Evolutionary conservation across 352 stramenopile species (phyloP).

Genomic region (Pythium insidiosum): DNA sequence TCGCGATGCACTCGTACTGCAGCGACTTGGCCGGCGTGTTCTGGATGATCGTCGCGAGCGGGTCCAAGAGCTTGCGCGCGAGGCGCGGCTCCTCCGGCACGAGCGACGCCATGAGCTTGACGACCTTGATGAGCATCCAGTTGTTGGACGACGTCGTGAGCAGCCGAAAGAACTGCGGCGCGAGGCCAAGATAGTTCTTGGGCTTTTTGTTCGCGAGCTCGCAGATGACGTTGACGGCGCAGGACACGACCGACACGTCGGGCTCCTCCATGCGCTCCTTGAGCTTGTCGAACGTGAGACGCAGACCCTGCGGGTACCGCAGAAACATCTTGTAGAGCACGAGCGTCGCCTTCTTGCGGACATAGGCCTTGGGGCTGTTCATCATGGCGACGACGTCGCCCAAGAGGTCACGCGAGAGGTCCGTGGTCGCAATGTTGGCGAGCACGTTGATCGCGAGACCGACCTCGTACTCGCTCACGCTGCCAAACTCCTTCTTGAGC

Average conservation of each 20-base stretch:
- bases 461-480: constrained; percentile 92
- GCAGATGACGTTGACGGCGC: constrained; percentile 99
- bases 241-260: constrained; percentile 95
- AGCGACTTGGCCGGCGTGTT: constrained; percentile 98
- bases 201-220: constrained; percentile 99
- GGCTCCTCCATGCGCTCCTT: constrained; percentile 95
- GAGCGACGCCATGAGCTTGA: constrained; percentile 97
- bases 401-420: constrained; percentile 93
- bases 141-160: constrained; percentile 98
- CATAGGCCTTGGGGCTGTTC: constrained; percentile 92
- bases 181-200: constrained; percentile 97
- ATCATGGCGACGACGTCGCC: constrained; percentile 90
- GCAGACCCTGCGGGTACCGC: constrained; percentile 96
- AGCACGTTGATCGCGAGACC: constrained; percentile 97
- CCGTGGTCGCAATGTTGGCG: constrained; percentile 97
- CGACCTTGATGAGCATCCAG: constrained; percentile 99
- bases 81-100: constrained; percentile 97
- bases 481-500: constrained; percentile 96
- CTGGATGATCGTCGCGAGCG: constrained; percentile 95
- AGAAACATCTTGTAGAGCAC: constrained; percentile 99
- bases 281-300: constrained; percentile 97
- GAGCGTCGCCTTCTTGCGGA: constrained; percentile 98
- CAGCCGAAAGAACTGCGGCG: constrained; percentile 97
- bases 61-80: constrained; percentile 97
- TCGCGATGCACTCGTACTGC: constrained; percentile 97